A percentile compares a stretch with the other conserved stretches of the same genome.
Evolutionary conservation across 345 rosid genomes (phyloP).

Genomic region (Capsella bursapastoris): DNA sequence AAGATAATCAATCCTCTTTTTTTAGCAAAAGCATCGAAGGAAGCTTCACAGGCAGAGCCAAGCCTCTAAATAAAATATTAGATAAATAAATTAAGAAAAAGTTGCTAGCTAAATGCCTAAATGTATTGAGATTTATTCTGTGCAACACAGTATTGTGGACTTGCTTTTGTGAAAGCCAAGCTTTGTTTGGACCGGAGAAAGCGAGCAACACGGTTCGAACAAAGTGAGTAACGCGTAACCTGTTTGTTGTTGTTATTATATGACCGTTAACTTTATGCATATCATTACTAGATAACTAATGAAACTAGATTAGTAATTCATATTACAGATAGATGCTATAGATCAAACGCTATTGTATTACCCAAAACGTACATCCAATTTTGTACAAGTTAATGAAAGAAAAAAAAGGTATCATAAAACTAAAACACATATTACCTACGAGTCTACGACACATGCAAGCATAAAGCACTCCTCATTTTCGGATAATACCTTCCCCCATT

Average conservation of each 20-base stretch:
- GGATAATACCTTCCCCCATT: no score
- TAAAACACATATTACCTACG: no score
- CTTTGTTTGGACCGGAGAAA: constrained; percentile 34
- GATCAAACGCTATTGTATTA: no score
- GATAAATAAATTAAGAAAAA: neutral
- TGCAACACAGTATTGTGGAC: neutral
- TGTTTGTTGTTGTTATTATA: neutral
- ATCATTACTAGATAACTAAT: neutral
- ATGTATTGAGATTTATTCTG: neutral
- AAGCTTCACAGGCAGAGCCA: neutral
- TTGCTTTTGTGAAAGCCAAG: constrained; percentile 25
- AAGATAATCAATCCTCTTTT: neutral
- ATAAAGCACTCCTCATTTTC: no score
- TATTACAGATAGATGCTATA: no score
- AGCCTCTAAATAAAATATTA: neutral
- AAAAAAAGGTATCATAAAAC: no score
- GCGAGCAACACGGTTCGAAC: constrained; percentile 37
- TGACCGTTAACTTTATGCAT: neutral
- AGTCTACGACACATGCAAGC: no score
- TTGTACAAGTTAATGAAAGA: no score
- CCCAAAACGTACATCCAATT: no score
- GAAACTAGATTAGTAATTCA: neutral
- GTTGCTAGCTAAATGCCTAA: neutral
- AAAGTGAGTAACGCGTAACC: constrained; percentile 29
- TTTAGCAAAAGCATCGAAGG: constrained; percentile 5